Evolutionary conservation across 768 basidiomycete genomes (phyloP), one percentile per base, ranked within the genome.

Genomic region (Mycena kentingensis): DNA sequence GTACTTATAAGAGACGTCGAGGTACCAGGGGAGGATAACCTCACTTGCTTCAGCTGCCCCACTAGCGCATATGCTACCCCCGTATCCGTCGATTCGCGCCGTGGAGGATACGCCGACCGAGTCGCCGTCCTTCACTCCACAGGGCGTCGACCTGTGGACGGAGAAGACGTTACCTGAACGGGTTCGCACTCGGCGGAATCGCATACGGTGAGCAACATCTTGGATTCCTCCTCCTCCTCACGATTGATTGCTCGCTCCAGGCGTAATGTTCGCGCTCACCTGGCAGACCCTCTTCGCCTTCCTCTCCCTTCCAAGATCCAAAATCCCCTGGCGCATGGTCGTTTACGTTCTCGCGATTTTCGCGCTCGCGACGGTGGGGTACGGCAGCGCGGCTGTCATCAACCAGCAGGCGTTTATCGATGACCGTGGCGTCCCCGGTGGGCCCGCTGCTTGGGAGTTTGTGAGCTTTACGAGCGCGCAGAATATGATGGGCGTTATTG

Each of bases 391-490:
- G 35, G 48, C 54, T 18, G 65, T 63, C 44, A 63, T 60, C 48
- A 57, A 39, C 15, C 37, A 65, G 41, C 18, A 52, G 55, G 36
- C 60, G 4, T 65, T 52, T 27, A 63, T 65, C 38, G 63, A 65
- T 41, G 46, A 54, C 32, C 57, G 55, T 11, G 60, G 61, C 32
- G 55, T 48, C 34, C 58, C 62, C 24, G 62, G 64, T 3, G 64
- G 62, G 4, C 61, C 61, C 7, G 47, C 52, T 32, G 49, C 46
- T 12, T 56, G 34, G 38, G 37, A 38, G 22, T n/a, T 52, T 21
- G 36, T 21, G 7, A 43, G 37, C 5, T 48, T 46, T n/a, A 25
- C 16, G 6, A 5, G 15, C 12, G 28, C 36, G 15, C 43, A 48
- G 16, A 54, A 54, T 28, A 35, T 54, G n/a, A 12, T 51, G 19